These are phyloP conservation scores for Spizellomyces sp. DNA, from an alignment of 192 early-diverging fungal species.

Conservation along the genomic window DNA sequence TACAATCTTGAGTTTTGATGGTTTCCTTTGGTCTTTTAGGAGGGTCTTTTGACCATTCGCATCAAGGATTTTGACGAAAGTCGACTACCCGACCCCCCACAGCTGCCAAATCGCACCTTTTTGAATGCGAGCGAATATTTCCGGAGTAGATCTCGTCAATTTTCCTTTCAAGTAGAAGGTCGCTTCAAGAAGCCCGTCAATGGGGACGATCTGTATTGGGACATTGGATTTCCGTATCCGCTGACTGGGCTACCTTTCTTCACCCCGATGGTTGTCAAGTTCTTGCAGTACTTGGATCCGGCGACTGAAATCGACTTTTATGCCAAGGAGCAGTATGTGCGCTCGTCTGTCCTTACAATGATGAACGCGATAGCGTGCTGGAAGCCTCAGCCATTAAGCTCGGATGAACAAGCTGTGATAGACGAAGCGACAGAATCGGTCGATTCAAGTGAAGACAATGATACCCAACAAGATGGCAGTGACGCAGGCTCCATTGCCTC, in stretches of 20 bases:
- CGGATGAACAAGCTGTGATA: conserved; percentile 17
- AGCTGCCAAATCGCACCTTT: conserved; percentile 3
- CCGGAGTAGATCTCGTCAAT: conserved; percentile 19
- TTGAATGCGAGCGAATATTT: conserved; percentile 22
- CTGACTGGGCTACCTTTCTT: conserved; percentile 21
- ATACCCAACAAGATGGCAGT: neutral
- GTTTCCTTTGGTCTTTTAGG: too few relatives aligned
- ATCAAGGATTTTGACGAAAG: conserved; percentile 28
- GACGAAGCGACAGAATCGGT: conserved; percentile 1
- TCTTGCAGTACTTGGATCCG: conserved; percentile 30
- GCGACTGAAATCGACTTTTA: conserved; percentile 32
- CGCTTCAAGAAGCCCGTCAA: conserved; percentile 31
- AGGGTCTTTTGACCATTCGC: conserved; percentile 26
- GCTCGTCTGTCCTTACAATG: conserved; percentile 25
- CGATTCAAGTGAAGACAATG: neutral
- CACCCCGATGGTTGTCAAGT: conserved; percentile 32
- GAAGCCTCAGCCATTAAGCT: conserved; percentile 9
- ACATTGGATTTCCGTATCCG: conserved; percentile 20
- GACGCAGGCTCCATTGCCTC: conserved; percentile 20
- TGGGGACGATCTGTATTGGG: conserved; percentile 34
- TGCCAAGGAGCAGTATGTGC: conserved; percentile 26
- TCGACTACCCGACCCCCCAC: conserved; percentile 3
- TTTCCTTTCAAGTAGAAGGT: conserved; percentile 30
- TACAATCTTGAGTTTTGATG: too few relatives aligned
- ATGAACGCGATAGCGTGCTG: conserved; percentile 26